phyloP scores from a whole-genome alignment of 2,329 filamentous ascomycete species.

The Blastomyces parvus region DNA sequence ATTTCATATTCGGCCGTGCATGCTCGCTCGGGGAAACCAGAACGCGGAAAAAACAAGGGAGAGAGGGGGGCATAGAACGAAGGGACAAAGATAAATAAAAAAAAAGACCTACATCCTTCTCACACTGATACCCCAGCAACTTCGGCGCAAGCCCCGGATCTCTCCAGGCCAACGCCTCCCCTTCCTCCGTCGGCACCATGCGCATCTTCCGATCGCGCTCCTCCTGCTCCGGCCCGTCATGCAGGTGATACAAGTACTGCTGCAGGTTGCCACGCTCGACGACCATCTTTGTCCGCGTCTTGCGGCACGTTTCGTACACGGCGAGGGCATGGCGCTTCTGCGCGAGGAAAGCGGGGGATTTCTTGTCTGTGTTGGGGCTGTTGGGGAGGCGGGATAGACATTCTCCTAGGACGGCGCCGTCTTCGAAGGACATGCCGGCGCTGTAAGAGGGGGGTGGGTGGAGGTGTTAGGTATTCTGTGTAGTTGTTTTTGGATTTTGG shows the following conservation, averaged over 20 bases:
- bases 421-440: slow-evolving; percentile 53
- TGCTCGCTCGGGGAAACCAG: too few species aligned
- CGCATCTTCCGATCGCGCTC: slow-evolving; percentile 43
- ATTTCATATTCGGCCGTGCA: too few species aligned
- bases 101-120: slow-evolving; percentile 5
- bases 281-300: slow-evolving; percentile 50
- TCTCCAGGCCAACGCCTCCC: slow-evolving; percentile 37
- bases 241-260: slow-evolving; percentile 53
- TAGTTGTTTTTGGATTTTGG: background rate
- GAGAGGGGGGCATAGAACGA: too few species aligned
- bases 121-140: slow-evolving; percentile 32
- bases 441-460: slow-evolving; percentile 27
- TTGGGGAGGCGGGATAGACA: slow-evolving; percentile 43
- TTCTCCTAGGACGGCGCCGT: slow-evolving; percentile 49
- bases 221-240: slow-evolving; percentile 48
- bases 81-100: too few species aligned
- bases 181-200: slow-evolving; percentile 29
- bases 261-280: slow-evolving; percentile 52
- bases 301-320: slow-evolving; percentile 49
- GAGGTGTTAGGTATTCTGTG: background rate
- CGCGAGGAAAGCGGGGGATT: slow-evolving; percentile 19
- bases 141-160: slow-evolving; percentile 33
- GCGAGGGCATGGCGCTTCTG: slow-evolving; percentile 29
- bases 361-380: slow-evolving; percentile 23
- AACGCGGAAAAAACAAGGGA: too few species aligned